A percentile compares a stretch with the other conserved stretches of the same genome.
These are phyloP conservation scores for Puccinia hordei DNA, from an alignment of 1,284 basidiomycete species.

Conservation along the genomic window DNA sequence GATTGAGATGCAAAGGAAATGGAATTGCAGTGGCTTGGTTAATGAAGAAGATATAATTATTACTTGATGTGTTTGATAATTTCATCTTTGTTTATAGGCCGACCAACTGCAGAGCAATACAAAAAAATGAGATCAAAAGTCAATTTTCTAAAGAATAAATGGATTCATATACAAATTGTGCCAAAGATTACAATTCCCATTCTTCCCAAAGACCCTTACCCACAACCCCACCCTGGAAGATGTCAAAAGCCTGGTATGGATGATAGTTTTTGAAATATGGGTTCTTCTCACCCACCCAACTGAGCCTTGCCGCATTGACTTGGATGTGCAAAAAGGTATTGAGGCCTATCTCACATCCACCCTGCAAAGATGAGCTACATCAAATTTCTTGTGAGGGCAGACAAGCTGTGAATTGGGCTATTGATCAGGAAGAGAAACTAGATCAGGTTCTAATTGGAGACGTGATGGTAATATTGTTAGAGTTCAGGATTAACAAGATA, in stretches of 20 bases:
- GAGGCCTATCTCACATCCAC: not conserved
- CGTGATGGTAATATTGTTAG: too few species aligned
- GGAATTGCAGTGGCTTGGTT: not conserved
- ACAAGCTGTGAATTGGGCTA: conserved; percentile 23
- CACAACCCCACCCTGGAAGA: conserved; percentile 16
- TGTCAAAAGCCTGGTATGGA: not conserved
- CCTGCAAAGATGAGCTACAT: conserved; percentile 3
- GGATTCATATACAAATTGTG: not conserved
- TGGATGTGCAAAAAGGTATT: not conserved
- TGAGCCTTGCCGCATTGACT: not conserved
- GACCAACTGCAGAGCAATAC: not conserved
- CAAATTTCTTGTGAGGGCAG: not conserved
- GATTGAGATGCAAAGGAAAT: conserved; percentile 23
- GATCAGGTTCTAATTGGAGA: too few species aligned
- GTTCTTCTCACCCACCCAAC: not conserved
- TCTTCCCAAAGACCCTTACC: not conserved
- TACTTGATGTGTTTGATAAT: too few species aligned
- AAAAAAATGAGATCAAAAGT: conserved; percentile 15
- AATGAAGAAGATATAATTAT: too few species aligned
- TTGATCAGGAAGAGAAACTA: too few species aligned
- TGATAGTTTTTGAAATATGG: conserved; percentile 1
- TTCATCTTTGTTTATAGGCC: not conserved
- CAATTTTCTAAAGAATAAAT: conserved; percentile 13
- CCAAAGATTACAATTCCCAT: not conserved
- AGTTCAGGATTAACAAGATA: too few species aligned